Evolutionary conservation across 1,139 yeast genomes (phyloP), one percentile per base, ranked within the genome.

Genomic region (Debaryomyces robertsiae): DNA sequence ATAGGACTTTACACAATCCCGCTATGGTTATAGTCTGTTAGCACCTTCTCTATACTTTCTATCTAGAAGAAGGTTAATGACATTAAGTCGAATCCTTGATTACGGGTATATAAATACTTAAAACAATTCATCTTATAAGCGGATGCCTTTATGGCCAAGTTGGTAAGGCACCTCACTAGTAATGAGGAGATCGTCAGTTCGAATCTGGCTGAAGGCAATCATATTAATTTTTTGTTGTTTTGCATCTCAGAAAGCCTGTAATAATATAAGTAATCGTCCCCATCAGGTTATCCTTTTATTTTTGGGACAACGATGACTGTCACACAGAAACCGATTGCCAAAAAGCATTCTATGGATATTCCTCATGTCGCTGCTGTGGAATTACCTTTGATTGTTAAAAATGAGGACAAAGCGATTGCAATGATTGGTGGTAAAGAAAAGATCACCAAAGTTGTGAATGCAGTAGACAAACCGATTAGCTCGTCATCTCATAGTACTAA

Each of bases 101-200:
- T n/a, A n/a, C n/a, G n/a, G n/a, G n/a, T n/a, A n/a, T n/a, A n/a
- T n/a, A n/a, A n/a, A n/a, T n/a, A n/a, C n/a, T n/a, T n/a, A n/a
- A n/a, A n/a, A n/a, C n/a, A n/a, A n/a, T n/a, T n/a, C n/a, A n/a
- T n/a, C n/a, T n/a, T n/a, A n/a, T n/a, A n/a, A n/a, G n/a, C n/a
- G n/a, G n/a, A n/a, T 6, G 68, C 68, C 67, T 61, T 57, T 75
- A 77, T 79, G 84, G 84, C 88, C 88, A 82, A 82, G 88, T 81
- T 82, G 89, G 88, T 82, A 83, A 82, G 88, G 89, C 89, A 84
- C 85, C 81, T 81, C 88, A 82, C 89, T 82, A 82, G 88, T 82
- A 82, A 82, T 82, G 88, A 81, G 81, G 85, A 82, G 89, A 82
- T 82, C 89, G 82, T 79, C 86, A 82, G 88, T 82, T 82, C 88